Conservation (phyloP, 257 asterid genomes). For the Lithospermum erythrorhizon region DNA sequence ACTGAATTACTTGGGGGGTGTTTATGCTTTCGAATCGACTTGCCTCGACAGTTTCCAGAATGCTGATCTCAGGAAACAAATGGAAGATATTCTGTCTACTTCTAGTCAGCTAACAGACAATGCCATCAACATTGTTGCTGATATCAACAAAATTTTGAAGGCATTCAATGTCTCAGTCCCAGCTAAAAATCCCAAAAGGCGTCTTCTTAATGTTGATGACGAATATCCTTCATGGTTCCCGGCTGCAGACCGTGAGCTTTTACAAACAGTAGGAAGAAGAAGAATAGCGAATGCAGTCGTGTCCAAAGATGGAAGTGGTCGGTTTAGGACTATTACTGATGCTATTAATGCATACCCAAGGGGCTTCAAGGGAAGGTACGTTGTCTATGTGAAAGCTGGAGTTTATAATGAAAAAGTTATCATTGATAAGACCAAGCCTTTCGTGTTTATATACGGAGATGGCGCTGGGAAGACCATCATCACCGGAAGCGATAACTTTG, state of each 20-base stretch:
- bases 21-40: conserved; percentile 23
- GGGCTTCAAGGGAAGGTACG: conserved; percentile 36
- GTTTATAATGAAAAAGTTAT: conserved; percentile 39
- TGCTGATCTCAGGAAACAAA: neutral
- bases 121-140: conserved; percentile 45
- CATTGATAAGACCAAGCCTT: conserved; percentile 33
- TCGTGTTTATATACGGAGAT: conserved; percentile 68
- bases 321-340: conserved; percentile 27
- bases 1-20: neutral
- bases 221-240: conserved; percentile 50
- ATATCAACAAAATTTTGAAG: conserved; percentile 26
- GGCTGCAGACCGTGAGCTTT: conserved; percentile 43
- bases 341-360: conserved; percentile 47
- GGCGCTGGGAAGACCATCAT: conserved; percentile 54
- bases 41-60: conserved; percentile 27
- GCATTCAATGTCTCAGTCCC: conserved; percentile 18
- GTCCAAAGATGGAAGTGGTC: conserved; percentile 61
- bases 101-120: conserved; percentile 54
- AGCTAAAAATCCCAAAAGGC: conserved; percentile 11
- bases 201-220: conserved; percentile 16
- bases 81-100: conserved; percentile 11
- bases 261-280: conserved; percentile 10
- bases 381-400: conserved; percentile 62
- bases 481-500: conserved; percentile 32
- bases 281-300: conserved; percentile 34